Evolutionary conservation across 2,329 filamentous ascomycete genomes (phyloP), one percentile per base, ranked within the genome.

Genomic region (Fusarium neocosmosporiellum): DNA sequence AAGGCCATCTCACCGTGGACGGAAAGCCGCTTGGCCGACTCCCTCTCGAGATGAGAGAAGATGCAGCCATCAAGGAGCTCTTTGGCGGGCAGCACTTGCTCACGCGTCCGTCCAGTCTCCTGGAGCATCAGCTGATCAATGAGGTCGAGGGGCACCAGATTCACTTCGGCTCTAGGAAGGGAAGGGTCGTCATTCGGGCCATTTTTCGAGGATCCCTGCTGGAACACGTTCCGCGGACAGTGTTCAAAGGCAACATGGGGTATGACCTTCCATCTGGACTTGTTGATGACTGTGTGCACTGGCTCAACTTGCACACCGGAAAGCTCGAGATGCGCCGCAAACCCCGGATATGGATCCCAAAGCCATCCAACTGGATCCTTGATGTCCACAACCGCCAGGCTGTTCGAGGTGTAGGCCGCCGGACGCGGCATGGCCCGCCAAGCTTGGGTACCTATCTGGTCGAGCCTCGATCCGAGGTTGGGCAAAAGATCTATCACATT

Each of bases 201-300:
- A 46, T 9, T n/a, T 68, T 1, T 57, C 63, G 1, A 6, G 43
- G 33, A 0, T 55, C 18, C 0, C 22, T 83, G 0, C 73, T 83
- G 0, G 80, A 85, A 55, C 75, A 81, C 7, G 73, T 86, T 5
- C 82, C 82, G 0, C 69, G 77, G 1, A 27, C 75, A 0, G 24
- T 79, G 0, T 85, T 86, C 33, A 69, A 53, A 1, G 65, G 71
- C 0, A 8, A 22, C 0, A 18, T 54, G 1, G 68, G 22, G 4
- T 84, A 80, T 37, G 89, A 91, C 69, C 78, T 92, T 0, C 91
- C 91, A 0, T 71, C 71, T 0, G 76, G 82, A 0, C 80, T 93
- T 0, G 69, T 90, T 0, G 78, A 87, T 0, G 79, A 85, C 8
- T 91, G 88, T 58, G 81, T 87, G 0, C 90, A 93, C 69, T 93